Conservation (phyloP, 2,329 filamentous ascomycete genomes). For the Aureobasidium zeae region DNA sequence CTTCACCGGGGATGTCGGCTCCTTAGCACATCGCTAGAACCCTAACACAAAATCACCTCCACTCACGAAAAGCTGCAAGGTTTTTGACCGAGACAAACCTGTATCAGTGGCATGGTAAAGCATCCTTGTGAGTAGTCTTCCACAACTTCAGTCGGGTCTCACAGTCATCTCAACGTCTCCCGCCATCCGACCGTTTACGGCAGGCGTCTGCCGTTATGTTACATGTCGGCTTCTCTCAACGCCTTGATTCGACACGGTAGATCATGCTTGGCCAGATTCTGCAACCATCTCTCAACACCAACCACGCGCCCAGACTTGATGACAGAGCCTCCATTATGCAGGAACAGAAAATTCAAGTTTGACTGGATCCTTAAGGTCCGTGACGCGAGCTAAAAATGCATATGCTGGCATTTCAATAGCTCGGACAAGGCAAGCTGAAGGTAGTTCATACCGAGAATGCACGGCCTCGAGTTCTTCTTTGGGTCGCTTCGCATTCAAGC, state of each 20-base stretch:
- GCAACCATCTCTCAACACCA: neutral
- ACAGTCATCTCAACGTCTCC: neutral
- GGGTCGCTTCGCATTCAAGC: constrained; percentile 3
- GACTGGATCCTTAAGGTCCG: neutral
- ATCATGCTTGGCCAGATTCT: neutral
- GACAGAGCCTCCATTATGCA: too few species aligned
- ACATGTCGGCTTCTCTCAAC: neutral
- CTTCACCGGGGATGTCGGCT: too few species aligned
- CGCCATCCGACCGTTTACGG: constrained; percentile 3
- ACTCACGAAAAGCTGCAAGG: too few species aligned
- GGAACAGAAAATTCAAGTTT: constrained; percentile 1
- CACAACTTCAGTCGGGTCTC: too few species aligned
- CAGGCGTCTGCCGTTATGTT: neutral
- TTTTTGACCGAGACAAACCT: neutral
- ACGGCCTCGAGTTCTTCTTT: constrained; percentile 4
- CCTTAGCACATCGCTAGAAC: too few species aligned
- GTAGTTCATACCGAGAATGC: constrained; percentile 2
- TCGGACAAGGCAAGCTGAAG: constrained; percentile 3
- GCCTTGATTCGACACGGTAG: neutral
- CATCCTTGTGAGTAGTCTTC: too few species aligned
- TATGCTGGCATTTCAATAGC: constrained; percentile 2
- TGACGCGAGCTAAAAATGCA: constrained; percentile 5
- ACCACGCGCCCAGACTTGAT: too few species aligned
- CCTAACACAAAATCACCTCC: too few species aligned
- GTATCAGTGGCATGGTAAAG: too few species aligned